Evolutionary conservation across 805 yeast genomes (phyloP).

Genomic region (Blastobotrys terrestris): DNA sequence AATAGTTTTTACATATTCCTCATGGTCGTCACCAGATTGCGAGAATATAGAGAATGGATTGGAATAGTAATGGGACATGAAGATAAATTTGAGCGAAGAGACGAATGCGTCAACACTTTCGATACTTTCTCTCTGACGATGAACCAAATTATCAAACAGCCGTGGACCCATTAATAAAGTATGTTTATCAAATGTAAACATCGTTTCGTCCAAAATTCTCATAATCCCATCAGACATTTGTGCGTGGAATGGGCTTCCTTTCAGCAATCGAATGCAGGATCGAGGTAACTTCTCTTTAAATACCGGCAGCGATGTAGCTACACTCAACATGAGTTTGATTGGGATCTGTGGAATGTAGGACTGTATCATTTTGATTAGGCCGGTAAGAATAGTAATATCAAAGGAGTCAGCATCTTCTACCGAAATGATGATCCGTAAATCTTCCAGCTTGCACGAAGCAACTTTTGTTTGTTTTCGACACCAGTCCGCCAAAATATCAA

Average conservation of each 20-base stretch:
- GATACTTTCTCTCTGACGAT: slow-evolving; percentile 19
- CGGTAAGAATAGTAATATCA: slow-evolving; percentile 25
- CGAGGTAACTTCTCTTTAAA: slow-evolving; percentile 31
- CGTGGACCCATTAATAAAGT: slow-evolving; percentile 21
- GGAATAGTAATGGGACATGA: slow-evolving; percentile 33
- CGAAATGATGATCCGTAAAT: slow-evolving; percentile 24
- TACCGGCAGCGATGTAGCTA: slow-evolving; percentile 32
- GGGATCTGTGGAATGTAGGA: slow-evolving; percentile 29
- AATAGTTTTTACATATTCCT: neutral
- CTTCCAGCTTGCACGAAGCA: neutral
- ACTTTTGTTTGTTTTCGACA: slow-evolving; percentile 10
- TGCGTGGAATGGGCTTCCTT: slow-evolving; percentile 25
- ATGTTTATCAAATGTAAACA: slow-evolving; percentile 12
- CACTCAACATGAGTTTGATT: slow-evolving; percentile 29
- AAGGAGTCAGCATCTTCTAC: slow-evolving; percentile 37
- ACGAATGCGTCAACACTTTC: slow-evolving; percentile 22
- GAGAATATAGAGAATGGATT: slow-evolving; percentile 30
- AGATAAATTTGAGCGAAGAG: slow-evolving; percentile 26
- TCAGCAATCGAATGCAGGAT: slow-evolving; percentile 21
- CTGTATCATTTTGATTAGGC: slow-evolving; percentile 28
- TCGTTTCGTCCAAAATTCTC: slow-evolving; percentile 14
- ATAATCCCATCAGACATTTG: slow-evolving; percentile 15
- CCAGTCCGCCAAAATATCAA: slow-evolving; percentile 33
- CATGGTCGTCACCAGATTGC: slow-evolving; percentile 1
- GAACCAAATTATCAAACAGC: slow-evolving; percentile 15